A percentile compares a stretch with the other conserved stretches of the same genome.
Conservation (phyloP, 768 basidiomycete genomes). For the Pholiota conissans region DNA sequence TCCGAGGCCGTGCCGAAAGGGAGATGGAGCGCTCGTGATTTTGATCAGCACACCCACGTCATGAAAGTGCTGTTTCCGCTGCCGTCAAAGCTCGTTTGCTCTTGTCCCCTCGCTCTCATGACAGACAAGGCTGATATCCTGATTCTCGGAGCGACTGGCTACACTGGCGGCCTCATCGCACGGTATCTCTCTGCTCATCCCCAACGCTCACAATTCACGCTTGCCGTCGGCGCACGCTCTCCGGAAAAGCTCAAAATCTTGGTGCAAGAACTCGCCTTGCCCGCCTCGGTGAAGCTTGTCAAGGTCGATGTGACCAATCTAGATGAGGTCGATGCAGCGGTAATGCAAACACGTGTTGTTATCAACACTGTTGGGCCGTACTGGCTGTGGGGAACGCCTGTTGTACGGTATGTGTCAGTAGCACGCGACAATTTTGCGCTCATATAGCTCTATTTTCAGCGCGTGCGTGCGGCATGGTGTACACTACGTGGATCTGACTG, state of each 20-base stretch:
- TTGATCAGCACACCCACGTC: too few relatives aligned
- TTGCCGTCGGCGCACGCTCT: constrained; percentile 73
- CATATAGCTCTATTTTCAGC: constrained; percentile 27
- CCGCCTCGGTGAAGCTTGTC: constrained; percentile 42
- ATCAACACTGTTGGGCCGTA: constrained; percentile 81
- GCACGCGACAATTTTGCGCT: background rate
- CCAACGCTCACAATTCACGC: constrained; percentile 57
- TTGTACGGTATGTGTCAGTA: constrained; percentile 51
- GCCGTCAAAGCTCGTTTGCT: background rate
- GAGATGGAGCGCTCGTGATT: too few relatives aligned
- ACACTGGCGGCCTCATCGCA: constrained; percentile 68
- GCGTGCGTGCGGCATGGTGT: constrained; percentile 73
- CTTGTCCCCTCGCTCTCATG: constrained; percentile 20
- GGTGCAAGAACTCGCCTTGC: constrained; percentile 45
- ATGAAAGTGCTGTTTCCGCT: too few relatives aligned
- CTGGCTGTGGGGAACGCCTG: constrained; percentile 67
- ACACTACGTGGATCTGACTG: constrained; percentile 86
- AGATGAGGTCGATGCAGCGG: constrained; percentile 53
- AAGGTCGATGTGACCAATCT: constrained; percentile 60
- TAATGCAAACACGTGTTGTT: constrained; percentile 62
- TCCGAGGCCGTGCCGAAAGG: too few relatives aligned
- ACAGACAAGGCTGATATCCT: constrained; percentile 49
- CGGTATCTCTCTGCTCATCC: constrained; percentile 68
- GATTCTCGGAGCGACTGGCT: constrained; percentile 76
- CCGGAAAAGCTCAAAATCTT: constrained; percentile 56